Percentiles rank a stretch among this genome's conserved stretches.
Conservation (phyloP, 2,329 filamentous ascomycete genomes). For the Epichloe bromicola region DNA sequence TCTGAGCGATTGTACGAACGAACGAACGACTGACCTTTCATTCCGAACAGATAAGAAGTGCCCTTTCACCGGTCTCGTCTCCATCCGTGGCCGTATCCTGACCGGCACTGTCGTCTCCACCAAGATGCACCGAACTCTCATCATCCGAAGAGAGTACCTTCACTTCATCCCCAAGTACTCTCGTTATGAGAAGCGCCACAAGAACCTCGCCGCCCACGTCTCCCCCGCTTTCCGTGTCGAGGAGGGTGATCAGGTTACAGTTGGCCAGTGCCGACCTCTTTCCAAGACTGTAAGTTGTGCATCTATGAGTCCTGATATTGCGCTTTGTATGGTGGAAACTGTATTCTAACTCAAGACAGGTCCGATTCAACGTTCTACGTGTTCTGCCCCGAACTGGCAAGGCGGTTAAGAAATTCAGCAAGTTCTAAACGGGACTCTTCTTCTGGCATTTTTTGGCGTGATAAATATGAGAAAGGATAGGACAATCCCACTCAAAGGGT, state of each 20-base stretch:
- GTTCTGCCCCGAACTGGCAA: slow-evolving; percentile 96
- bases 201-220: slow-evolving; percentile 98
- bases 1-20: background rate
- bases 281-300: slow-evolving; percentile 89
- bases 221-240: slow-evolving; percentile 99
- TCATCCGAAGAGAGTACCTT: slow-evolving; percentile 99
- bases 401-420: slow-evolving; percentile 93
- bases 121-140: slow-evolving; percentile 99
- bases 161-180: slow-evolving; percentile 99
- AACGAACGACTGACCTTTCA: background rate
- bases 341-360: slow-evolving; percentile 36
- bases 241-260: slow-evolving; percentile 98
- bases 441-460: slow-evolving; percentile 43
- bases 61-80: slow-evolving; percentile 98
- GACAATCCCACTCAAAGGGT: slow-evolving; percentile 24
- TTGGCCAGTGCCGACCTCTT: slow-evolving; percentile 97
- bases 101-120: slow-evolving; percentile 98
- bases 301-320: too few relatives aligned
- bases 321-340: background rate
- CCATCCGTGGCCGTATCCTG: slow-evolving; percentile 99
- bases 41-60: slow-evolving; percentile 88
- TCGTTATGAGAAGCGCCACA: slow-evolving; percentile 99
- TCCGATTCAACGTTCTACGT: slow-evolving; percentile 99
- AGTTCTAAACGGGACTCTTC: slow-evolving; percentile 66
- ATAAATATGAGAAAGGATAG: slow-evolving; percentile 30